Evolutionary conservation across 1,284 basidiomycete genomes (phyloP).

Genomic region (Cystobasidium slooffiae): DNA sequence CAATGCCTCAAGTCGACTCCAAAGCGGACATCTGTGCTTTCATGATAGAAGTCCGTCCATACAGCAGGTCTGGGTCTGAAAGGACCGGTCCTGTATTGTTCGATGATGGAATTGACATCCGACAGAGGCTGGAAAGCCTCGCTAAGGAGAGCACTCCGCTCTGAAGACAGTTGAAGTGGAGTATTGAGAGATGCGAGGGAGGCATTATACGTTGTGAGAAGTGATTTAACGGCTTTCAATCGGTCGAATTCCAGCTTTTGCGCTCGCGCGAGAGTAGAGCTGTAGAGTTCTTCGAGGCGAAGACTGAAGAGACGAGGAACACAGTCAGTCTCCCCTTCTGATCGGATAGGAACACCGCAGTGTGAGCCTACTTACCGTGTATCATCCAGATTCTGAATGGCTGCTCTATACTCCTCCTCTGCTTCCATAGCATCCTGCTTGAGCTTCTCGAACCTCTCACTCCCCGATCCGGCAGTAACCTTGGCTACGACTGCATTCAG

Average conservation of each 20-base stretch:
- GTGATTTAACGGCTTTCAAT: slow-evolving; percentile 46
- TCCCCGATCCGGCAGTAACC: slow-evolving; percentile 43
- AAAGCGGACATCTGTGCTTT: slow-evolving; percentile 38
- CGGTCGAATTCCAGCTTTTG: slow-evolving; percentile 51
- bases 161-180: slow-evolving; percentile 28
- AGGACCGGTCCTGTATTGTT: slow-evolving; percentile 48
- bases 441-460: slow-evolving; percentile 44
- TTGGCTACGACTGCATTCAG: slow-evolving; percentile 22
- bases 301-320: slow-evolving; percentile 33
- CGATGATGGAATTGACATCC: slow-evolving; percentile 50
- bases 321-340: not conserved
- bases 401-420: slow-evolving; percentile 47
- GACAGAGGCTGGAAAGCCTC: slow-evolving; percentile 44
- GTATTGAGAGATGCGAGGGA: slow-evolving; percentile 36
- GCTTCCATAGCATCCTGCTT: slow-evolving; percentile 45
- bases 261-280: slow-evolving; percentile 45
- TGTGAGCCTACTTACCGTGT: not conserved
- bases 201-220: slow-evolving; percentile 32
- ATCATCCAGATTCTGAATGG: slow-evolving; percentile 34
- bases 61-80: slow-evolving; percentile 49
- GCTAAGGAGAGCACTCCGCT: slow-evolving; percentile 19
- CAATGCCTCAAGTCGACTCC: slow-evolving; percentile 42
- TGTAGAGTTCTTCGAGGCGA: slow-evolving; percentile 47
- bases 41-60: slow-evolving; percentile 46
- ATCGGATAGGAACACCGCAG: not conserved